Evolutionary conservation across 2,329 filamentous ascomycete species (phyloP), one percentile per base, ranked within the genome.

Genomic region (Chalaropsis ovoidea): DNA sequence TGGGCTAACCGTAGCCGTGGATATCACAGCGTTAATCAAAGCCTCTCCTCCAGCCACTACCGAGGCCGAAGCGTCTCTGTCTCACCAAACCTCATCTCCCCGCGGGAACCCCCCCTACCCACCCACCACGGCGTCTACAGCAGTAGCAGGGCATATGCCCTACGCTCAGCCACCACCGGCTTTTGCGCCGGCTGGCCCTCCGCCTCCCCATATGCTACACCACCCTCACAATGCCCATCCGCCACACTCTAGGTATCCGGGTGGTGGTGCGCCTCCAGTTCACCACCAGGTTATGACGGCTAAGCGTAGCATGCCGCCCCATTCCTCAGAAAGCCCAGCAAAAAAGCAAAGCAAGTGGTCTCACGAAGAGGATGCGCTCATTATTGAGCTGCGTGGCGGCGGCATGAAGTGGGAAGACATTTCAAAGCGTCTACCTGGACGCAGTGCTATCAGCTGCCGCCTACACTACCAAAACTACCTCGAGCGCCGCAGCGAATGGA

Each of bases 391-490:
- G 68, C 85, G 93, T 67, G 90, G 90, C 45, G 86, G 86, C 71
- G 89, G 90, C 8, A 96, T 96, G 90, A 97, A 97, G 74, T 97
- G 93, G 94, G 93, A 97, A 73, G 93, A 97, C 75, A 96, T 97
- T 71, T 95, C 90, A 68, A 95, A 93, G 78, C 84, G 87, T 65
- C 79, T 97, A 62, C 92, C 91, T 2, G 93, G 93, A 68, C 85
- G 94, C 71, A 96, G 91, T 76, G 87, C 91, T 66, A 96, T 96
- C 72, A 95, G 91, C 71, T 97, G 93, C 75, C 86, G 93, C 54
- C 81, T 97, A 63, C 91, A 96, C 73, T 97, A 96, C 75, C 93
- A 97, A 72, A 99, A 99, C 74, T 97, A 97, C 74, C 83, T 96
- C 64, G 94, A 99, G 76, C 84, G 91, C 72, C 83, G 91, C 66